A percentile compares a stretch with the other conserved stretches of the same genome.
phyloP scores from a whole-genome alignment of 192 early-diverging fungal genomes.

The Coemansia sp. region DNA sequence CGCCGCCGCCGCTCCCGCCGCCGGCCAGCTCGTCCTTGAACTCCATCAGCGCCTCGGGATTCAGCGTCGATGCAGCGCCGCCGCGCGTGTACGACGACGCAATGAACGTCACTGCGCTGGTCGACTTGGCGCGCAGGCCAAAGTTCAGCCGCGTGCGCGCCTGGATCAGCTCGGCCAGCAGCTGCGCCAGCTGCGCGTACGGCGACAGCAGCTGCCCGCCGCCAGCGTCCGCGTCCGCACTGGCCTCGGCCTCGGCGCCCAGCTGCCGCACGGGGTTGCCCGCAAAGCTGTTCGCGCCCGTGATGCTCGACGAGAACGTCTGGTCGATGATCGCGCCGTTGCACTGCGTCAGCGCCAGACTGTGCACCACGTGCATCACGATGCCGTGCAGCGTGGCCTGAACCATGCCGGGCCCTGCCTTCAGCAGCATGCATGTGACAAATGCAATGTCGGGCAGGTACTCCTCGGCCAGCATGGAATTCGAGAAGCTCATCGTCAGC shows the following conservation, averaged over 20 bases:
- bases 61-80: slow-evolving; percentile 51
- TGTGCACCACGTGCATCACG: slow-evolving; percentile 89
- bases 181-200: slow-evolving; percentile 60
- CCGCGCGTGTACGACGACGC: slow-evolving; percentile 53
- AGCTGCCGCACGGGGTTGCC: slow-evolving; percentile 51
- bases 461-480: slow-evolving; percentile 65
- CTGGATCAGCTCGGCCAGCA: slow-evolving; percentile 50
- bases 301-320: slow-evolving; percentile 74
- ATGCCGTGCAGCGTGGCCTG: slow-evolving; percentile 91
- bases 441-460: slow-evolving; percentile 88
- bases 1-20: slow-evolving; percentile 1
- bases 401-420: slow-evolving; percentile 80
- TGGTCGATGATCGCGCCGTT: slow-evolving; percentile 77
- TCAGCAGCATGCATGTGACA: slow-evolving; percentile 79
- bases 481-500: slow-evolving; percentile 88
- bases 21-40: slow-evolving; percentile 45
- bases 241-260: slow-evolving; percentile 15
- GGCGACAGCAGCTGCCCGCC: slow-evolving; percentile 56
- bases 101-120: slow-evolving; percentile 52
- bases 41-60: slow-evolving; percentile 51
- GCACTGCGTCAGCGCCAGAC: slow-evolving; percentile 73
- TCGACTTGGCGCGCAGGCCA: slow-evolving; percentile 51
- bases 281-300: slow-evolving; percentile 67
- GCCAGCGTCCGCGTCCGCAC: slow-evolving; percentile 18
- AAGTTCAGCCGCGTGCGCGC: slow-evolving; percentile 45